These are phyloP conservation scores for Plasmodium inui DNA, from an alignment of 169 alveolate genomes.

Conservation along the genomic window DNA sequence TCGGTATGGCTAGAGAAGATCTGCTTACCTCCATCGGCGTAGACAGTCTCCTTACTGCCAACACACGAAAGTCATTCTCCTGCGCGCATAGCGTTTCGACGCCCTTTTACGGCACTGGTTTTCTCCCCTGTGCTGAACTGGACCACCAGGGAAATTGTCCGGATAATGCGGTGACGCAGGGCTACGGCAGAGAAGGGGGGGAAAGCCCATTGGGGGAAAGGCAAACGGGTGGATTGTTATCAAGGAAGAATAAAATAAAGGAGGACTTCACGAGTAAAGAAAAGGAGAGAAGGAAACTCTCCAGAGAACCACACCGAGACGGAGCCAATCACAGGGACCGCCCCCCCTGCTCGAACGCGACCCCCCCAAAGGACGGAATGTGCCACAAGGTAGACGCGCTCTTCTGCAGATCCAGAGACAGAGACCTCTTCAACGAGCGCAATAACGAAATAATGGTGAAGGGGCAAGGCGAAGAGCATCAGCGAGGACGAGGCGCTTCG, in stretches of 20 bases:
- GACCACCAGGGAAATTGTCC: not conserved
- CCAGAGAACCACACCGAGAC: not conserved
- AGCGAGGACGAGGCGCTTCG: not conserved
- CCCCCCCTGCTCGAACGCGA: not conserved
- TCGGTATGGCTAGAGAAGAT: not conserved
- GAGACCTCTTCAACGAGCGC: not conserved
- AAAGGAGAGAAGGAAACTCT: not conserved
- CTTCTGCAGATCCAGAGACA: not conserved
- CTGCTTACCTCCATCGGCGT: not conserved
- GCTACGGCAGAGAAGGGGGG: not conserved
- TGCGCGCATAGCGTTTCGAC: not conserved
- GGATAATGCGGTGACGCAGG: not conserved
- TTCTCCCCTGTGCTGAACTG: not conserved
- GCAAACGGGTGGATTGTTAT: not conserved
- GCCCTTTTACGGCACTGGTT: not conserved
- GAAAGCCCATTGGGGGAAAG: not conserved
- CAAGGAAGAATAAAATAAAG: not conserved
- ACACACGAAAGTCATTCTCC: conserved; percentile 6
- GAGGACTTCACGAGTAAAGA: not conserved
- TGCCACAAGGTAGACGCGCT: not conserved
- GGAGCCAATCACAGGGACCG: not conserved
- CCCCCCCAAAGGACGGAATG: not conserved
- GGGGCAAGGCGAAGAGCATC: not conserved
- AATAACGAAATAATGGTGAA: not conserved
- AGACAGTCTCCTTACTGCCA: not conserved